A percentile compares a stretch with the other conserved stretches of the same genome.
Conservation (phyloP, 192 early-diverging fungal species). For the Coemansia sp. region DNA sequence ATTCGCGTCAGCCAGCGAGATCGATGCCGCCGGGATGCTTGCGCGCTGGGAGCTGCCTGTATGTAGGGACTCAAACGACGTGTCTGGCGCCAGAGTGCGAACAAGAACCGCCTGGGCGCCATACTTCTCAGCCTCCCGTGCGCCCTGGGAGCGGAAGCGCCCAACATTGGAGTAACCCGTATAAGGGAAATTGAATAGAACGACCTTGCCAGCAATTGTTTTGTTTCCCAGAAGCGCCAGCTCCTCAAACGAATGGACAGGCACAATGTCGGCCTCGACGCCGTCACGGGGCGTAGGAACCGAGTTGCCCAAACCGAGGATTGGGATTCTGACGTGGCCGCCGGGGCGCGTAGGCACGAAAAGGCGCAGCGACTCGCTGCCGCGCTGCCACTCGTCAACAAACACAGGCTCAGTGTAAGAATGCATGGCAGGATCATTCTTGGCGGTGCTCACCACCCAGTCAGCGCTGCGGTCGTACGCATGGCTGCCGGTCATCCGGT, state of each 20-base stretch:
- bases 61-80: slow-evolving; percentile 56
- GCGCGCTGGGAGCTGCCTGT: slow-evolving; percentile 55
- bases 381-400: slow-evolving; percentile 57
- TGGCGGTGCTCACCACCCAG: slow-evolving; percentile 57
- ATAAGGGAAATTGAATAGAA: slow-evolving; percentile 56
- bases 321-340: slow-evolving; percentile 44
- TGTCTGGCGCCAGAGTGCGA: slow-evolving; percentile 52
- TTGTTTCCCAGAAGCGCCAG: slow-evolving; percentile 43
- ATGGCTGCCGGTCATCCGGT: slow-evolving; percentile 57
- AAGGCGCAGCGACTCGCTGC: slow-evolving; percentile 58
- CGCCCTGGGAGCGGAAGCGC: slow-evolving; percentile 33
- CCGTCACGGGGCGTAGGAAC: slow-evolving; percentile 46
- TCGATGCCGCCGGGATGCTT: slow-evolving; percentile 58
- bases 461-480: slow-evolving; percentile 56
- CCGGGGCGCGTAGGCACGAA: slow-evolving; percentile 50
- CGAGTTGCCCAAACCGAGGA: slow-evolving; percentile 60
- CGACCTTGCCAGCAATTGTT: slow-evolving; percentile 51
- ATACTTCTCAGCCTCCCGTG: slow-evolving; percentile 39
- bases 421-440: slow-evolving; percentile 39
- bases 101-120: slow-evolving; percentile 59
- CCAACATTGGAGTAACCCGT: slow-evolving; percentile 21
- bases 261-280: slow-evolving; percentile 55
- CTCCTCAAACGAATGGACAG: slow-evolving; percentile 56
- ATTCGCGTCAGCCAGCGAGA: slow-evolving; percentile 59
- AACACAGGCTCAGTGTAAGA: slow-evolving; percentile 60